These are phyloP conservation scores for Dendryphion nanum DNA, from an alignment of 2,329 filamentous ascomycete genomes.

Conservation along the genomic window DNA sequence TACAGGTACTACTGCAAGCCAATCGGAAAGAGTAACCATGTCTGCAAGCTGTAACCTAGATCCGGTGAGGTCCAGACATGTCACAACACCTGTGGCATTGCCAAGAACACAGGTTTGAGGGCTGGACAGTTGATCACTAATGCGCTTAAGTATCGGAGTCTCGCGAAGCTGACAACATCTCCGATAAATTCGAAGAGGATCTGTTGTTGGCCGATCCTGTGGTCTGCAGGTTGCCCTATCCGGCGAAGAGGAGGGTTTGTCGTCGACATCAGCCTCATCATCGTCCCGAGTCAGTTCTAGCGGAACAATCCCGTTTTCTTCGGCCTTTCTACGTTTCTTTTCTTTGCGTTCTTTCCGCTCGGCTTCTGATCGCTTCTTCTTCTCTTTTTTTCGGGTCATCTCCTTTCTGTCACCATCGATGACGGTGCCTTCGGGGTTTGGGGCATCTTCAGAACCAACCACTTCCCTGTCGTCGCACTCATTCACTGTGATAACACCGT, in stretches of 20 bases:
- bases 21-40: conserved; percentile 85
- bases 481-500: conserved; percentile 32
- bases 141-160: conserved; percentile 85
- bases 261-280: conserved; percentile 36
- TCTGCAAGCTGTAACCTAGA: conserved; percentile 83
- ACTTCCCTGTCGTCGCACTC: conserved; percentile 23
- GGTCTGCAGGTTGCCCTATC: conserved; percentile 41
- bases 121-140: conserved; percentile 81
- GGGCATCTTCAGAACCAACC: conserved; percentile 43
- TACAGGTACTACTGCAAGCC: conserved; percentile 88
- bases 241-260: conserved; percentile 12
- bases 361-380: conserved; percentile 92
- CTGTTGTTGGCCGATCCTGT: conserved; percentile 76
- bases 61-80: conserved; percentile 78
- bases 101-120: conserved; percentile 63
- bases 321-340: conserved; percentile 77
- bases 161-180: conserved; percentile 92
- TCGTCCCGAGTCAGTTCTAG: conserved; percentile 76
- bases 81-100: conserved; percentile 71
- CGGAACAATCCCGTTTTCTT: conserved; percentile 83
- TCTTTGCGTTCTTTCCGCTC: conserved; percentile 91
- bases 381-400: conserved; percentile 77
- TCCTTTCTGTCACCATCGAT: conserved; percentile 35
- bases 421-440: conserved; percentile 40
- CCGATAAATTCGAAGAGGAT: conserved; percentile 88